These are phyloP conservation scores for Cytospora paraplurivora DNA, from an alignment of 2,329 filamentous ascomycete species.

Conservation along the genomic window DNA sequence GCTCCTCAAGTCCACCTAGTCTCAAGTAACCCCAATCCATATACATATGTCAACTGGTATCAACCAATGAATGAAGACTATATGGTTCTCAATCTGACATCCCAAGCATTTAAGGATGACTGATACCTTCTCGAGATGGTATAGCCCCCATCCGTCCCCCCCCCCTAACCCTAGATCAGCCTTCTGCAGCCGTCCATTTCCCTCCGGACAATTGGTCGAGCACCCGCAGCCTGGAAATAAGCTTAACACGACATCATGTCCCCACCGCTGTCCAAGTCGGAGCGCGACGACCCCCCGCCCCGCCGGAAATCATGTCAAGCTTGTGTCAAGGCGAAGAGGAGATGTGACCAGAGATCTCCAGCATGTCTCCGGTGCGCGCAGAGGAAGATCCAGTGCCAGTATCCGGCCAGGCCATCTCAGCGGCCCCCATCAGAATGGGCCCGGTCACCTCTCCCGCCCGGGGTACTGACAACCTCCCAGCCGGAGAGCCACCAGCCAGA, in stretches of 20 bases:
- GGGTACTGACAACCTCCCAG: neutral
- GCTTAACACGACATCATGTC: slow-evolving; percentile 24
- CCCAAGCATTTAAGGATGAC: too few relatives aligned
- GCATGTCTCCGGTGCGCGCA: slow-evolving; percentile 55
- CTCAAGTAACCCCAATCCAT: too few relatives aligned
- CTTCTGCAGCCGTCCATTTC: neutral
- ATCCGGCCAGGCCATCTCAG: slow-evolving; percentile 37
- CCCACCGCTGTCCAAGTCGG: slow-evolving; percentile 33
- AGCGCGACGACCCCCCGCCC: slow-evolving; percentile 48
- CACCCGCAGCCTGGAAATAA: neutral
- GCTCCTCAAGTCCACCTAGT: too few relatives aligned
- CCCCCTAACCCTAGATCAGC: neutral
- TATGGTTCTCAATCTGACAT: too few relatives aligned
- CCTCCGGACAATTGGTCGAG: neutral
- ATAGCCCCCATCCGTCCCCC: too few relatives aligned
- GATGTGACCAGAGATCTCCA: slow-evolving; percentile 55
- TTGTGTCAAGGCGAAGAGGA: slow-evolving; percentile 59
- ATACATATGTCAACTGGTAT: too few relatives aligned
- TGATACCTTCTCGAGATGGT: too few relatives aligned
- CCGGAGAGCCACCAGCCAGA: neutral
- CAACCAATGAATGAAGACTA: too few relatives aligned
- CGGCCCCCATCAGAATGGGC: neutral
- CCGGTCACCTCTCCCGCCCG: neutral
- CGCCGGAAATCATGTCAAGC: slow-evolving; percentile 58
- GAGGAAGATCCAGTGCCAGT: slow-evolving; percentile 51